Percentiles rank a stretch among this genome's conserved stretches.
These are phyloP conservation scores for Fraxinus anomala DNA, from an alignment of 257 asterid species.

Conservation along the genomic window DNA sequence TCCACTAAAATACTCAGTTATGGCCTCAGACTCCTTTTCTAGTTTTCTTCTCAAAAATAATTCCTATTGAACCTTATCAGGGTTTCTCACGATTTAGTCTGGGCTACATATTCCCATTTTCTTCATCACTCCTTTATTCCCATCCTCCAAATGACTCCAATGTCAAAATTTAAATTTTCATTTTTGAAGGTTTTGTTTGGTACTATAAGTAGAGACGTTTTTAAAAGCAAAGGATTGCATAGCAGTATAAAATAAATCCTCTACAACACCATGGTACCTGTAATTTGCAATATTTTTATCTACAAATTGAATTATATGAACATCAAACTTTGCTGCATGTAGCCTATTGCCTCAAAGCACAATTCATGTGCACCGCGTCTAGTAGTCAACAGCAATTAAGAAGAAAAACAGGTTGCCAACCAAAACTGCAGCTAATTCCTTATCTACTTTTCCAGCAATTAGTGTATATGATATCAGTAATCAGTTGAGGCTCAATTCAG, in stretches of 20 bases:
- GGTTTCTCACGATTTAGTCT: neutral
- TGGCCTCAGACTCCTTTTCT: no score
- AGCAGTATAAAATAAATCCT: no score
- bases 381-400: neutral
- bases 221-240: no score
- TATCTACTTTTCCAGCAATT: neutral
- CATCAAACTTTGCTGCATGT: neutral
- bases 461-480: constrained; percentile 1
- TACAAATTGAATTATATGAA: neutral
- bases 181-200: neutral
- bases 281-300: neutral
- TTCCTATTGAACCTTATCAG: no score
- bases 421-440: neutral
- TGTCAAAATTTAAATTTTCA: neutral
- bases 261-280: no score
- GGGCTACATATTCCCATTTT: neutral
- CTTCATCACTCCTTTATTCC: neutral
- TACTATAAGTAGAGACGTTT: no score
- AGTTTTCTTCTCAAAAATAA: no score
- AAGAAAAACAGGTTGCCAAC: neutral
- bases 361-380: neutral
- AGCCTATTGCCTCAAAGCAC: neutral
- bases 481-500: neutral
- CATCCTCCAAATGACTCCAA: neutral
- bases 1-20: no score